Evolutionary conservation across 2,329 filamentous ascomycete species (phyloP), one percentile per base, ranked within the genome.

Genomic region (Epichloe amarillans): DNA sequence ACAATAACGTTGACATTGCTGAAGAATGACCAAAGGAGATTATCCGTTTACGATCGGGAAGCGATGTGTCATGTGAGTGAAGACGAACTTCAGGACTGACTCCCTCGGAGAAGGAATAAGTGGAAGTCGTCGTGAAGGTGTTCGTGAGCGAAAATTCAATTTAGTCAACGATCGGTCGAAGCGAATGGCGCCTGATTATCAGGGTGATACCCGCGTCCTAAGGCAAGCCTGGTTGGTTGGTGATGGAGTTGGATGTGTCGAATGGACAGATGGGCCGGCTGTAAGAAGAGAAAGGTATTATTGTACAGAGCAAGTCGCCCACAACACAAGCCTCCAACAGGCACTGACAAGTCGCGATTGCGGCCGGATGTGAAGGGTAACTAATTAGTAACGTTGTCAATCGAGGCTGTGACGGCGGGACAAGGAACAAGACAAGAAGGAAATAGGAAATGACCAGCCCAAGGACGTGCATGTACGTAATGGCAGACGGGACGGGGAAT

Each of bases 1-100:
- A 56, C 49, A 51, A 55, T 52, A 53, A 58, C 53, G 51, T 60
- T 54, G 57, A 66, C 64, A 66, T 66, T 60, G 57, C 62, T 55
- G 50, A 53, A 49, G 42, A 42, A 19, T 30, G 46, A 11, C 35
- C 11, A 35, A 6, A 49, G 19, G 14, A 19, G 19, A 15, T 30
- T 21, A 12, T 21, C 15, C 5, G 10, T 36, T 5, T 33, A 21
- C 4, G 23, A 33, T 33, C 2, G 11, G 14, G 8, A 35, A 36
- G 26, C 23, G 33, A 10, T 46, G 10, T 46, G 17, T 33, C 30
- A 30, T 17, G 45, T 21, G 45, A 46, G 33, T 38, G 12, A 26
- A 17, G 35, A 12, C n/a, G 45, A 33, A 14, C 14, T 5, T n/a
- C 19, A 21, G 17, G 3, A 26, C 23, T 3, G 23, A 8, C 23